Evolutionary conservation across 805 yeast genomes (phyloP), one percentile per base, ranked within the genome.

Genomic region (Cyberlindnera japonica): DNA sequence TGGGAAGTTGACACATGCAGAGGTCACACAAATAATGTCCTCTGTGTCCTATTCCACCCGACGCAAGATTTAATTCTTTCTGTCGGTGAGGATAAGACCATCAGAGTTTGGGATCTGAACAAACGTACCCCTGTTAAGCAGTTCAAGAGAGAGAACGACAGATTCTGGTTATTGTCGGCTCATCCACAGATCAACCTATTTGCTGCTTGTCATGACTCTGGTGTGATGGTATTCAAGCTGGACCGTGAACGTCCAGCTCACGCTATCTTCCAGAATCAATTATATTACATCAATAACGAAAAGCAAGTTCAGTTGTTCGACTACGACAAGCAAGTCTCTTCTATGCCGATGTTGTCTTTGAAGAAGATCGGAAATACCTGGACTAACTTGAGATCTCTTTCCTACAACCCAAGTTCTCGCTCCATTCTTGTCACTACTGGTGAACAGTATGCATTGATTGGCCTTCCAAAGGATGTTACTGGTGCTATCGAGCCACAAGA

Each of bases 1-100:
- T 93, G 98, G 98, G 99, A 95, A 64, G 95, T 95, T 44, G 99
- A 93, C 62, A 86, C 97, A 20, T 91, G 97, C 65, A 79, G 99
- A 59, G 99, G 99, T 41, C 99, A 93, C 65, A 86, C 96, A 21
- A 90, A 90, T 58, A 89, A 86, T 61, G 96, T 93, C 38, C 80
- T 89, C 37, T 73, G 93, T 63, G 89, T 87, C 27, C 69, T 85
- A 38, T 95, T 95, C 77, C 96, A 93, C 62, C 97, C 98, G 30
- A 79, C 81, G 49, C 93, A 88, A 64, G 96, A 93, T 54, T 70
- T 91, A 59, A 89, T 93, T 49, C 70, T 93, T 37, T 90, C 98
- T 25, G 95, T 89, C 31, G 84, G 95, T 51, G 98, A 93, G 62
- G 99, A 93, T 67, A 89, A 87, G 67, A 91, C 98, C 14, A 78